Percentiles rank a stretch among this genome's conserved stretches.
Evolutionary conservation across 805 yeast species (phyloP).

Genomic region (Metschnikowia koreensis): DNA sequence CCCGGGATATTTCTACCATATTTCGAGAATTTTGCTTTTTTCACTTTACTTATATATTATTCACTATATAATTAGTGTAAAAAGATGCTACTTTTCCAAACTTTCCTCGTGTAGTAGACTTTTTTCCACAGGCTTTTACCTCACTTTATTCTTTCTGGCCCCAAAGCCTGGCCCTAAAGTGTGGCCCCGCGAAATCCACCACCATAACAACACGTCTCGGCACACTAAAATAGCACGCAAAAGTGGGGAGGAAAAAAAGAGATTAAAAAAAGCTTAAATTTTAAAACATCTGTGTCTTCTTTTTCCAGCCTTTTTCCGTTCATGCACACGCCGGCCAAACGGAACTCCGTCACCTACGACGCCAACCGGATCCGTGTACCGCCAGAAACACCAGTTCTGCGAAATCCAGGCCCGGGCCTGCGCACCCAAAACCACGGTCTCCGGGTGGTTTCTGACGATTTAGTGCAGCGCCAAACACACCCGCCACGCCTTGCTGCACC

Average conservation of each 20-base stretch:
- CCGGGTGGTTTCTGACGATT: constrained; percentile 9
- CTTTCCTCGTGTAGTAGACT: too few relatives aligned
- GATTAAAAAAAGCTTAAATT: neutral
- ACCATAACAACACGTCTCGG: neutral
- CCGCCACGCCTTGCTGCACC: neutral
- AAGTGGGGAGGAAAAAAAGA: neutral
- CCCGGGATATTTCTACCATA: too few relatives aligned
- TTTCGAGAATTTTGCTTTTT: too few relatives aligned
- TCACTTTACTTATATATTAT: too few relatives aligned
- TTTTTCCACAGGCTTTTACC: too few relatives aligned
- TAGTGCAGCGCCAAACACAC: constrained; percentile 4
- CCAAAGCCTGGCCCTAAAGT: neutral
- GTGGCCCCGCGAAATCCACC: neutral
- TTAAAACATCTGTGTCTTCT: neutral
- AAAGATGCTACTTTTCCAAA: too few relatives aligned
- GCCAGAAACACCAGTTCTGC: neutral
- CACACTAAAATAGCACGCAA: neutral
- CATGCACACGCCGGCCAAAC: constrained; percentile 3
- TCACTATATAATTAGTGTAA: too few relatives aligned
- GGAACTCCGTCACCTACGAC: constrained; percentile 24
- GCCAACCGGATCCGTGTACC: constrained; percentile 19
- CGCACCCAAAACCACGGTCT: constrained; percentile 1
- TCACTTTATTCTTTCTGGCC: neutral
- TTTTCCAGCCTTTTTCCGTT: neutral
- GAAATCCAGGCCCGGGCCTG: constrained; percentile 1